A percentile compares a stretch with the other conserved stretches of the same genome.
Evolutionary conservation across 768 basidiomycete species (phyloP).

Genomic region (Nidularia pulvinata): DNA sequence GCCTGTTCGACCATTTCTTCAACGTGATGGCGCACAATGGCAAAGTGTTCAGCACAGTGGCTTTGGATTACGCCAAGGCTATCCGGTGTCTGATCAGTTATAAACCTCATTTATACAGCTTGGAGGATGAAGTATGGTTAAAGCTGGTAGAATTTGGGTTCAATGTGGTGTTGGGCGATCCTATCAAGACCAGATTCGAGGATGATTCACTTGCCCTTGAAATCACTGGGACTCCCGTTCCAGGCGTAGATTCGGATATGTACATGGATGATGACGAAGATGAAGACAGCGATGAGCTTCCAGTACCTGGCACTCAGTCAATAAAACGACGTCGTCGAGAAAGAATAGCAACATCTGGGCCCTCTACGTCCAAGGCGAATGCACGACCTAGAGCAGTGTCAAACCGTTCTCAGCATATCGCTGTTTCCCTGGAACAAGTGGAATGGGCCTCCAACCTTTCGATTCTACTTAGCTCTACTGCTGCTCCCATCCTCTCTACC

Average conservation of each 20-base stretch:
- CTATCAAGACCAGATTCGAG: conserved; percentile 30
- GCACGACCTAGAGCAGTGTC: conserved; percentile 13
- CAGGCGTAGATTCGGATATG: conserved; percentile 32
- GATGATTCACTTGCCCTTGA: conserved; percentile 25
- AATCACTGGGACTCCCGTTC: too few species aligned
- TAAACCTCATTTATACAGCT: conserved; percentile 76
- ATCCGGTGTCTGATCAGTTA: conserved; percentile 65
- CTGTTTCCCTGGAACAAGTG: conserved; percentile 57
- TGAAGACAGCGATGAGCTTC: conserved; percentile 15
- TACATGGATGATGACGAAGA: conserved; percentile 26
- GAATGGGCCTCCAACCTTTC: conserved; percentile 71
- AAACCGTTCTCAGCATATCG: conserved; percentile 10
- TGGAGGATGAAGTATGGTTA: conserved; percentile 68
- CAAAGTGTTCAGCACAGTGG: conserved; percentile 59
- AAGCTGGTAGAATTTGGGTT: conserved; percentile 69
- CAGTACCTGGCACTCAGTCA: conserved; percentile 13
- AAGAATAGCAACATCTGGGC: conserved; percentile 11
- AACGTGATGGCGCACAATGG: conserved; percentile 55
- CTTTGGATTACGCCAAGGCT: conserved; percentile 82
- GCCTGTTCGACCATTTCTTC: conserved; percentile 64
- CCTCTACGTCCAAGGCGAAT: conserved; percentile 14
- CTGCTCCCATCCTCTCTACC: conserved; percentile 53
- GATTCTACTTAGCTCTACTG: conserved; percentile 55
- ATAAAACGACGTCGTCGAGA: conserved; percentile 37
- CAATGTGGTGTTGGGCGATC: conserved; percentile 73